Evolutionary conservation across 176 grass and related monocot genomes (phyloP), one percentile per base, ranked within the genome.

Genomic region (Chloris gayana): DNA sequence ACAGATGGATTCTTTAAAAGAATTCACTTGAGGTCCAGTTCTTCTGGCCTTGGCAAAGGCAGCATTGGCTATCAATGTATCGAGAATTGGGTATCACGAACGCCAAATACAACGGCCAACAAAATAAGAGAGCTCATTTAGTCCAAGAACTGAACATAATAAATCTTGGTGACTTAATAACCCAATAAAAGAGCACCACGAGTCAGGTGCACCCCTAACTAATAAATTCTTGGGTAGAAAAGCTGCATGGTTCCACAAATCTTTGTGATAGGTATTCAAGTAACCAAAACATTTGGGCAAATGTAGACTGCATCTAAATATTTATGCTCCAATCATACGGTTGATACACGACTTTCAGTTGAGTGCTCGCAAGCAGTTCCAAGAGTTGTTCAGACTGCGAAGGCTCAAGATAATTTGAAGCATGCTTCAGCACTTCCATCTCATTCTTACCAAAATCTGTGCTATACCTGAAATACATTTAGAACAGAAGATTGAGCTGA

Each of bases 361-460:
- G 88, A 69, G 83, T 87, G 76, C 72, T 90, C 10, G 83, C 83
- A 37, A 98, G 95, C 61, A 94, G 77, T 77, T 94, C 89, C 78
- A 98, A 64, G 47, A 98, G 67, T 66, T 91, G 83, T 80, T 87
- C 90, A 0, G 91, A 92, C 19, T 88, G 83, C 60, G 44, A 75
- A n/a, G 89, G 47, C 22, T 89, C 92, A 13, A 94, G 83, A 85
- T 98, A 98, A 69, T 98, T 98, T 25, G 90, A 90, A 12, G 92
- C 92, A 74, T 98, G 95, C 81, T 98, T 98, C 72, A 98, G 66
- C 45, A 98, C 85, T 74, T 94, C 95, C 2, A 45, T 80, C 83
- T 98, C 95, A 44, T 87, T 92, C 74, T 94, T 98, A 29, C 95
- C 95, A 75, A 98, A 98, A 78, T 98, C 95, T 31, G 73, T 35